Evolutionary conservation across 2,329 filamentous ascomycete genomes (phyloP).

Genomic region (Fusarium sp.): DNA sequence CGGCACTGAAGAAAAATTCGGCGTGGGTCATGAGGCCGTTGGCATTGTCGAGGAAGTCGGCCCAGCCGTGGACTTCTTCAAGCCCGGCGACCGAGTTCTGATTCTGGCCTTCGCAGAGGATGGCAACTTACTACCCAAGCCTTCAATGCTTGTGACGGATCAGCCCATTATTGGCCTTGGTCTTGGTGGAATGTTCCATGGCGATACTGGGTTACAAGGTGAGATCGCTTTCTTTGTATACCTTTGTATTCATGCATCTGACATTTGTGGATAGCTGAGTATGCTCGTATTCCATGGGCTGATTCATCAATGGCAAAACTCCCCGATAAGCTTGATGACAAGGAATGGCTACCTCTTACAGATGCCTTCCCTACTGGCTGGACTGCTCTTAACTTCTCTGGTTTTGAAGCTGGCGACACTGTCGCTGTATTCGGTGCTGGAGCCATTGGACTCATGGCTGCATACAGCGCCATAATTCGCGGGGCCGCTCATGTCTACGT

Average conservation of each 20-base stretch:
- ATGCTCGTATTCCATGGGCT: slow-evolving; percentile 5
- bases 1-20: neutral
- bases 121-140: neutral
- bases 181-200: neutral
- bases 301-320: slow-evolving; percentile 9
- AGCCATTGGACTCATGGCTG: slow-evolving; percentile 11
- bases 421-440: slow-evolving; percentile 27
- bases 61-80: slow-evolving; percentile 9
- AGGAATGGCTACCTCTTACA: slow-evolving; percentile 9
- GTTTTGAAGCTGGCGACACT: slow-evolving; percentile 17
- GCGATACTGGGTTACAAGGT: neutral
- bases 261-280: slow-evolving; percentile 5
- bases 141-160: neutral
- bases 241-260: rapidly evolving
- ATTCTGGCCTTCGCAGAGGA: neutral
- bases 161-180: neutral
- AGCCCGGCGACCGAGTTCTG: slow-evolving; percentile 3
- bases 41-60: slow-evolving; percentile 6
- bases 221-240: rapidly evolving
- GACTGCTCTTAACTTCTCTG: neutral
- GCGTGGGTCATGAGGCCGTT: neutral
- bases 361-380: slow-evolving; percentile 23
- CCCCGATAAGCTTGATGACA: neutral
- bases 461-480: slow-evolving; percentile 24
- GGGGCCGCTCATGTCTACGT: slow-evolving; percentile 26